Conservation (phyloP, 177 flowering plant genomes). For the Tripterygium wilfordii region DNA sequence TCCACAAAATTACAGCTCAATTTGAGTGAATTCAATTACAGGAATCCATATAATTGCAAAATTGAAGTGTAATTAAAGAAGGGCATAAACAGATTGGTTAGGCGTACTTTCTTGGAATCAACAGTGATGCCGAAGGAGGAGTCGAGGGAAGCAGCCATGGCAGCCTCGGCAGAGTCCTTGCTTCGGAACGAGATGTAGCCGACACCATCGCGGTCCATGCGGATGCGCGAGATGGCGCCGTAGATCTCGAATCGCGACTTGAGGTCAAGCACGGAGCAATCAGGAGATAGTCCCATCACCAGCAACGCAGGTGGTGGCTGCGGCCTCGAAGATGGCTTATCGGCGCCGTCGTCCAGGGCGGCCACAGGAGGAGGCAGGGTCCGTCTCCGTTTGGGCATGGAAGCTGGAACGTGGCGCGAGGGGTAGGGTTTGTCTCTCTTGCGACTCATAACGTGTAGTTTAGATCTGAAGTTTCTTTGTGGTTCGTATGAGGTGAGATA, state of each 20-base stretch:
- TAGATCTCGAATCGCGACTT: constrained; percentile 83
- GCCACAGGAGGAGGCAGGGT: constrained; percentile 20
- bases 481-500: no score
- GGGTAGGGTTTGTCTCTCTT: constrained; percentile 49
- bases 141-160: constrained; percentile 59
- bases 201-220: constrained; percentile 49
- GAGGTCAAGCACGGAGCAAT: constrained; percentile 67
- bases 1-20: neutral
- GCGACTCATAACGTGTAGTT: constrained; percentile 32
- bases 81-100: neutral
- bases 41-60: neutral
- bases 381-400: constrained; percentile 40
- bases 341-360: constrained; percentile 8
- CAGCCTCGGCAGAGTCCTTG: constrained; percentile 56
- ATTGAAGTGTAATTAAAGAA: no score
- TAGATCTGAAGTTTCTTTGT: no score
- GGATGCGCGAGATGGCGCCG: constrained; percentile 66
- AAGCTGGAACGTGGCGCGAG: constrained; percentile 25
- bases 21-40: neutral
- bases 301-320: constrained; percentile 41
- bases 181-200: constrained; percentile 65
- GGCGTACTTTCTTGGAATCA: constrained; percentile 43
- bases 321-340: constrained; percentile 24
- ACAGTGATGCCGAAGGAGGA: constrained; percentile 53
- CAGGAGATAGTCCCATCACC: constrained; percentile 42